Percentiles rank a stretch among this genome's conserved stretches.
Evolutionary conservation across 202 grass and related monocot species (phyloP).

Genomic region (Schoenoplectus triqueter): DNA sequence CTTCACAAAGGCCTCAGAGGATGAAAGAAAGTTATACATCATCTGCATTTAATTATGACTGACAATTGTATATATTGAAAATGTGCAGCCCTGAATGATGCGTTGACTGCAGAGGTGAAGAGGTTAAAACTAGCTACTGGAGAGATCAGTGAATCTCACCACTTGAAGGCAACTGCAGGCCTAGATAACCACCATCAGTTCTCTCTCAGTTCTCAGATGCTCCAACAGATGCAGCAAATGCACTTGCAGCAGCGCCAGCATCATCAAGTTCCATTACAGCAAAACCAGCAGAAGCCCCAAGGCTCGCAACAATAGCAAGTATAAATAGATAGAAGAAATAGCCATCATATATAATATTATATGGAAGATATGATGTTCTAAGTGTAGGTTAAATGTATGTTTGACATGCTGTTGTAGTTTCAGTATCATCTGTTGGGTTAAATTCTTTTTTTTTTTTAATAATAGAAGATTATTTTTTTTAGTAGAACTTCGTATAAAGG

Average conservation of each 20-base stretch:
- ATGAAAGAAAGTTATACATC: neutral
- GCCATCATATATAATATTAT: conserved; percentile 32
- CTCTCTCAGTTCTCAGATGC: conserved; percentile 52
- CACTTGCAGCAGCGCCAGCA: conserved; percentile 50
- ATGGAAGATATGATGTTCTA: conserved; percentile 33
- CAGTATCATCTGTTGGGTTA: conserved; percentile 21
- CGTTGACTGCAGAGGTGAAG: conserved; percentile 57
- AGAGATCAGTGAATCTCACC: conserved; percentile 54
- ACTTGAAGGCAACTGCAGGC: conserved; percentile 37
- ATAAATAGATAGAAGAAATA: conserved; percentile 35
- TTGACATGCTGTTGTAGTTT: conserved; percentile 24
- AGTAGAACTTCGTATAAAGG: neutral
- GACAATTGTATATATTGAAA: conserved; percentile 26
- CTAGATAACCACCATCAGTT: conserved; percentile 39
- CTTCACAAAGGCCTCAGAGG: neutral
- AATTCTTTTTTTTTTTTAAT: conserved; percentile 23
- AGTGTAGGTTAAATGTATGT: conserved; percentile 36
- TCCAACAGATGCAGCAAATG: conserved; percentile 57
- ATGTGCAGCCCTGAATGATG: conserved; percentile 75
- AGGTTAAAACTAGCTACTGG: conserved; percentile 59
- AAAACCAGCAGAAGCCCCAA: conserved; percentile 45
- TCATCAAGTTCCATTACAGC: conserved; percentile 38
- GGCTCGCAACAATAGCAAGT: conserved; percentile 43
- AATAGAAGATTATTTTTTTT: conserved; percentile 18
- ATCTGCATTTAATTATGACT: neutral